phyloP scores from a whole-genome alignment of 495 filamentous ascomycete species.

The Monascus purpureus region DNA sequence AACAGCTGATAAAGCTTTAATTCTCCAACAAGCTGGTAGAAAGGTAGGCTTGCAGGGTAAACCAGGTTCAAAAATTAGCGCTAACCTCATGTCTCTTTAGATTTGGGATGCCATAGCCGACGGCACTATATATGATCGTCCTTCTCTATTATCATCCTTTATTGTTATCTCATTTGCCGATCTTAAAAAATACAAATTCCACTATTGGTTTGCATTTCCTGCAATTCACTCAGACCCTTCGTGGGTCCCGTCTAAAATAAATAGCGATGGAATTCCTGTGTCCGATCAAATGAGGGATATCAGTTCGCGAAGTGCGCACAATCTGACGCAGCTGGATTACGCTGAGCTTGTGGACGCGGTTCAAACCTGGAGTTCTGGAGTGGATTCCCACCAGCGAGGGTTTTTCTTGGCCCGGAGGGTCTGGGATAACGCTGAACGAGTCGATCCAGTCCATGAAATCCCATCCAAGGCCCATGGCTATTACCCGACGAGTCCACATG shows the following conservation, averaged over 20 bases:
- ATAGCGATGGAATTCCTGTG: slow-evolving; percentile 8
- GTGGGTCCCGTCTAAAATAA: slow-evolving; percentile 44
- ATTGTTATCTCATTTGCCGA: slow-evolving; percentile 86
- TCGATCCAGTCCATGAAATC: background rate
- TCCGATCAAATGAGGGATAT: background rate
- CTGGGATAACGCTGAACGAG: slow-evolving; percentile 7
- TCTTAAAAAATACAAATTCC: slow-evolving; percentile 89
- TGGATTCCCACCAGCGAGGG: slow-evolving; percentile 71
- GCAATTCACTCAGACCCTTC: slow-evolving; percentile 75
- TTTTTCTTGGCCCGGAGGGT: slow-evolving; percentile 83
- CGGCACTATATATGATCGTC: slow-evolving; percentile 86
- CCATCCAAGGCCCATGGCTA: slow-evolving; percentile 11
- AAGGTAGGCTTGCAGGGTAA: slow-evolving; percentile 40
- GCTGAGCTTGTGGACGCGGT: slow-evolving; percentile 61
- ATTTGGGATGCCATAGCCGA: slow-evolving; percentile 97
- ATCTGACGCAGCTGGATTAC: slow-evolving; percentile 50
- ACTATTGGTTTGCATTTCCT: slow-evolving; percentile 90
- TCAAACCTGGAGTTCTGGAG: slow-evolving; percentile 70
- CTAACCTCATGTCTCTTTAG: slow-evolving; percentile 22
- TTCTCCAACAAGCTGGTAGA: slow-evolving; percentile 59
- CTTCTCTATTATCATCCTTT: slow-evolving; percentile 81
- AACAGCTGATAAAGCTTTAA: slow-evolving; percentile 52
- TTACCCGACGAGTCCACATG: slow-evolving; percentile 23
- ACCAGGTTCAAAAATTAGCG: background rate
- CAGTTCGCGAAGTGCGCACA: slow-evolving; percentile 17